Evolutionary conservation across 1,284 basidiomycete genomes (phyloP), one percentile per base, ranked within the genome.

Genomic region (Ceratobasidium sp.): DNA sequence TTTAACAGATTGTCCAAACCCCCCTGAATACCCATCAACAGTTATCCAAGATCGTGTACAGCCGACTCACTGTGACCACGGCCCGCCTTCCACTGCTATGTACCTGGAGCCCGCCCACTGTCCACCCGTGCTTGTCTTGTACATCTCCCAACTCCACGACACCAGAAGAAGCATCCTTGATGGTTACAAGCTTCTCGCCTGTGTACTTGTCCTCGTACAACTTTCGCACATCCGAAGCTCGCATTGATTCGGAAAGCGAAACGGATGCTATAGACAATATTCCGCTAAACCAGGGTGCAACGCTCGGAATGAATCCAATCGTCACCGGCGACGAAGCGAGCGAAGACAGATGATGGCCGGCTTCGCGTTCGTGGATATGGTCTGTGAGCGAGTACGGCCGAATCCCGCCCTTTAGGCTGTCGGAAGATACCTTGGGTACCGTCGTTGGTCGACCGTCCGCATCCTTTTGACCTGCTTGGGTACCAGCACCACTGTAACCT

Each of bases 361-460:
- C 93, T 82, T 99, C 97, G 61, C 97, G 93, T 81, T 99, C 97
- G 84, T 99, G 97, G 78, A 99, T 98, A 82, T 99, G 97, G 81
- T 97, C 96, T 2, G 97, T 99, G 32, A 99, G 83, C 0, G 94
- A 77, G 82, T 99, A 99, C 0, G 96, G 90, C 45, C 89, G 86
- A 59, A 98, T 83, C 0, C 89, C 92, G 30, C 92, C 92, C 0
- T 82, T 83, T 4, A 99, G 87, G 75, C 86, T 89, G 75, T 93
- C 89, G 0, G 93, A 84, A 1, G 87, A 85, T 23, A 98, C 88
- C 81, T 98, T 99, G 58, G 97, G 91, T 14, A 90, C 84, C 23
- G 91, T 96, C 28, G 86, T 85, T 0, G 91, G 90, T 36, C 85
- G 85, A 21, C 92, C 92, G 62, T 91, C 88, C 0, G 85, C 82